Percentiles rank a stretch among this genome's conserved stretches.
These are phyloP conservation scores for Yamadazyma paraphyllophila DNA, from an alignment of 805 yeast species.

Conservation along the genomic window DNA sequence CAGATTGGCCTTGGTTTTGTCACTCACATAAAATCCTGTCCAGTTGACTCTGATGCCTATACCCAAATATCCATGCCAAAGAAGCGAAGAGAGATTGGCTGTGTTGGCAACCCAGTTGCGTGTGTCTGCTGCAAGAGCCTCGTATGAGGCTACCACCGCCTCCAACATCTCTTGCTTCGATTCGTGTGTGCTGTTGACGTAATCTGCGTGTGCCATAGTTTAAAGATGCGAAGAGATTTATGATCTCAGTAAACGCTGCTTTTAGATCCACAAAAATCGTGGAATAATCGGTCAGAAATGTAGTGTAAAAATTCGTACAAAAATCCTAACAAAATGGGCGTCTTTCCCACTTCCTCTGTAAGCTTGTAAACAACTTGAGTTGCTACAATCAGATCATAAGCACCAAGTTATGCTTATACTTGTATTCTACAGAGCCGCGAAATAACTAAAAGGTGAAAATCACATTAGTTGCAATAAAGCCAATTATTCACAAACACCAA, in stretches of 20 bases:
- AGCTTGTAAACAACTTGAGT: too few relatives aligned
- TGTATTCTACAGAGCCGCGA: too few relatives aligned
- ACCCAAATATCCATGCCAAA: conserved; percentile 85
- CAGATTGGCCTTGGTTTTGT: conserved; percentile 35
- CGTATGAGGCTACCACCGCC: conserved; percentile 56
- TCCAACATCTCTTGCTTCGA: conserved; percentile 56
- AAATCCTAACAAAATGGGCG: too few relatives aligned
- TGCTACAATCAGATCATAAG: too few relatives aligned
- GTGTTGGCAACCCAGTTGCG: conserved; percentile 86
- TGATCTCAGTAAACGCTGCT: not conserved
- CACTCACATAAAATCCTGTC: conserved; percentile 84
- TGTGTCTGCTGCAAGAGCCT: conserved; percentile 61
- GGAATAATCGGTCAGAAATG: not conserved
- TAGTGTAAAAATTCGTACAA: too few relatives aligned
- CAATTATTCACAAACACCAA: too few relatives aligned
- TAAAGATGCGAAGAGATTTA: not conserved
- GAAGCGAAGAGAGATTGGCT: conserved; percentile 78
- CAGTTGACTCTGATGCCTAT: conserved; percentile 67
- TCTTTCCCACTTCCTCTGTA: too few relatives aligned
- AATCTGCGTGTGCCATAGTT: conserved; percentile 64
- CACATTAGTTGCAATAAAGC: too few relatives aligned
- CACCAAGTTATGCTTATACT: too few relatives aligned
- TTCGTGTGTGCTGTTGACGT: conserved; percentile 39
- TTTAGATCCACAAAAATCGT: not conserved
- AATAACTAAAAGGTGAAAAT: too few relatives aligned